phyloP scores from a whole-genome alignment of 345 rosid species.

The Euphorbia pulcherrima region DNA sequence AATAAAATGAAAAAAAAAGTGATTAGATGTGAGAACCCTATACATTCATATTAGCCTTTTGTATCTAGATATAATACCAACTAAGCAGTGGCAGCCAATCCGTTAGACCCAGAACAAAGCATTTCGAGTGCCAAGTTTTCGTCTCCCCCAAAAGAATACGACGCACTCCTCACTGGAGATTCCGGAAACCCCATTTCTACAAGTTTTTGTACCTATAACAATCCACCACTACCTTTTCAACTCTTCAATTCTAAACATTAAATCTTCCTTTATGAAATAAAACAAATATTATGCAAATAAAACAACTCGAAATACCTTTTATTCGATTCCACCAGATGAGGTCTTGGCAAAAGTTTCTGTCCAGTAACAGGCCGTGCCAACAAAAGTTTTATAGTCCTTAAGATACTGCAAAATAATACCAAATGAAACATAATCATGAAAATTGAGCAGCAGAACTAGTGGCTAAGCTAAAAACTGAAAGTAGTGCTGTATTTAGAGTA shows the following conservation, averaged over 20 bases:
- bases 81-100: not conserved
- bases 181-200: constrained; percentile 96
- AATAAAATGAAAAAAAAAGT: not conserved
- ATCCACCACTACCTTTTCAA: constrained; percentile 15
- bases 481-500: constrained; percentile 94
- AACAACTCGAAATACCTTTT: constrained; percentile 53
- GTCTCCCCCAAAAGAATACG: constrained; percentile 85
- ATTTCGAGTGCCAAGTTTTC: constrained; percentile 94
- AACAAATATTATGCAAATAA: not conserved
- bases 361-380: constrained; percentile 95
- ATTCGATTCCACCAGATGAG: constrained; percentile 70
- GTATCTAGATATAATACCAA: not conserved
- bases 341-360: constrained; percentile 88
- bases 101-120: constrained; percentile 55
- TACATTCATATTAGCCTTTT: constrained; percentile 9
- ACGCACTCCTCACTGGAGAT: constrained; percentile 64
- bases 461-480: constrained; percentile 41
- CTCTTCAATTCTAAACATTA: not conserved
- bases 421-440: not conserved
- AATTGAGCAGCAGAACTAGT: not conserved
- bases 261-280: not conserved
- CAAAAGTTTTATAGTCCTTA: constrained; percentile 76
- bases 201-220: constrained; percentile 67
- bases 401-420: constrained; percentile 55
- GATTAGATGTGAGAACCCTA: not conserved